These are phyloP conservation scores for Euphorbia pulcherrima DNA, from an alignment of 345 rosid genomes.

Conservation along the genomic window DNA sequence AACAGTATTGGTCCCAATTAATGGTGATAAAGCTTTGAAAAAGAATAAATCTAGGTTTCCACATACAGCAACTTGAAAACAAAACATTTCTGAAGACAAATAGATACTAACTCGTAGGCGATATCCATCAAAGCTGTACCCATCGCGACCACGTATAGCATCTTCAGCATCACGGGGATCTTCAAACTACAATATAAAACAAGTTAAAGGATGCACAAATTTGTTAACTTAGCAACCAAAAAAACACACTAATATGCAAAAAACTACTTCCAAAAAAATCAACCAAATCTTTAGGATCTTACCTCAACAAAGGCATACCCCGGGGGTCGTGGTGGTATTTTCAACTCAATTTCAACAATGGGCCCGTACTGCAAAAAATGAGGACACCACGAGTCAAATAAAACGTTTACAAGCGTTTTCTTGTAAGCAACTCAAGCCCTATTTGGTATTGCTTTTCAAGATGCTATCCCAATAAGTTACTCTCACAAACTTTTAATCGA, in stretches of 20 bases:
- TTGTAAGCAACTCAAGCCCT: background rate
- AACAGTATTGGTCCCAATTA: constrained; percentile 11
- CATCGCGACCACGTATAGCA: constrained; percentile 94
- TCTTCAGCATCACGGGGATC: constrained; percentile 97
- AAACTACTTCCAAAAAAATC: background rate
- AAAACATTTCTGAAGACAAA: background rate
- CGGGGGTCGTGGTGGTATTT: constrained; percentile 94
- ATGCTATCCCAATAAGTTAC: too few relatives aligned
- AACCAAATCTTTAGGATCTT: background rate
- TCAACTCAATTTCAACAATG: constrained; percentile 76
- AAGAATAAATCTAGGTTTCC: background rate
- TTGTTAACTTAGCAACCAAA: background rate
- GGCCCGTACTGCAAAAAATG: constrained; percentile 73
- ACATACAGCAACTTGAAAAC: background rate
- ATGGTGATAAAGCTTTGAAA: background rate
- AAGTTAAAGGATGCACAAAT: background rate
- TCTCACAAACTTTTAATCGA: too few relatives aligned
- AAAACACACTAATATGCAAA: background rate
- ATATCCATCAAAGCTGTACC: constrained; percentile 90
- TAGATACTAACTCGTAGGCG: constrained; percentile 58
- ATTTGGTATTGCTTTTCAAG: too few relatives aligned
- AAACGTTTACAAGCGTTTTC: background rate
- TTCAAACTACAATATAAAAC: constrained; percentile 53
- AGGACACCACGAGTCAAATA: background rate
- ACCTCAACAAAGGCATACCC: constrained; percentile 98